Percentiles rank a stretch among this genome's conserved stretches.
Evolutionary conservation across 169 alveolate genomes (phyloP).

Genomic region (Babesia caballi): DNA sequence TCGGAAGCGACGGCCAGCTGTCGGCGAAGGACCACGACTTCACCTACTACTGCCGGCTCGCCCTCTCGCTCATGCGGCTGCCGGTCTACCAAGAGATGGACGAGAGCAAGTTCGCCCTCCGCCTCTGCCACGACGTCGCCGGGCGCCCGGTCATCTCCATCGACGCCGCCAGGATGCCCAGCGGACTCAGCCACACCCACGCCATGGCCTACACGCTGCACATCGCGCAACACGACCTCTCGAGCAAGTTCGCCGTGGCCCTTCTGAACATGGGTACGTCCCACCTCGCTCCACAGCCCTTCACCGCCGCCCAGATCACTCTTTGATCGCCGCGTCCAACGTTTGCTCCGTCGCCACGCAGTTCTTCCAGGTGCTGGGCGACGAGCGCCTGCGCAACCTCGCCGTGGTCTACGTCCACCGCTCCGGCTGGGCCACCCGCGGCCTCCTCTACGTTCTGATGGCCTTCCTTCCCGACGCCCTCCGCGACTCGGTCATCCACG

Average conservation of each 20-base stretch:
- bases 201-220: constrained; percentile 49
- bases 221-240: constrained; percentile 39
- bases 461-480: constrained; percentile 49
- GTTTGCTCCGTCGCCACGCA: constrained; percentile 30
- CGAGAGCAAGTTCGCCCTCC: constrained; percentile 31
- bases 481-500: constrained; percentile 30
- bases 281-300: neutral
- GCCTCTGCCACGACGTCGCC: constrained; percentile 24
- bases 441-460: constrained; percentile 31
- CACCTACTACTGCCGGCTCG: constrained; percentile 39
- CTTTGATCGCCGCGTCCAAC: constrained; percentile 29
- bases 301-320: constrained; percentile 28
- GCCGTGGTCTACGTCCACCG: constrained; percentile 56
- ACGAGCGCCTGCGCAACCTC: constrained; percentile 33
- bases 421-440: constrained; percentile 54
- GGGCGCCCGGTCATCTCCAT: constrained; percentile 58
- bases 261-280: constrained; percentile 54
- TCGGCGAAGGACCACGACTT: constrained; percentile 45
- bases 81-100: constrained; percentile 46
- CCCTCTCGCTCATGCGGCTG: constrained; percentile 43
- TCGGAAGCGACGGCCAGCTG: constrained; percentile 39
- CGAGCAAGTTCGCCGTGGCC: constrained; percentile 23
- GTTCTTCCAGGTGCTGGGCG: constrained; percentile 49
- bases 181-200: constrained; percentile 2
- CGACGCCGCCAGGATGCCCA: constrained; percentile 20